These are phyloP conservation scores for Leishmania arabica DNA, from an alignment of 208 protist genomes.

Conservation along the genomic window DNA sequence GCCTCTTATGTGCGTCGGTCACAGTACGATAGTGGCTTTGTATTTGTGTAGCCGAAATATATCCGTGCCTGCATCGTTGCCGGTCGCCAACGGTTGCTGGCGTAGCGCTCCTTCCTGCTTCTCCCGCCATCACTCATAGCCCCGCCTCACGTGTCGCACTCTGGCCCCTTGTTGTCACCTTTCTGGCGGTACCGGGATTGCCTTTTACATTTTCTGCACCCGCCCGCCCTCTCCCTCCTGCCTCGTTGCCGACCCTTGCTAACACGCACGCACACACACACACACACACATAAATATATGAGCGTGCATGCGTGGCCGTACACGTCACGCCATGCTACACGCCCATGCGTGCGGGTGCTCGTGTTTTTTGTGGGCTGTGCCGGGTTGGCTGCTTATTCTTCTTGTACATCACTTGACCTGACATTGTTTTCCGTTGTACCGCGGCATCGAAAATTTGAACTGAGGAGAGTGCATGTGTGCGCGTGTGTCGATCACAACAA, in stretches of 20 bases:
- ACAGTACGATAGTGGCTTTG: conserved; percentile 20
- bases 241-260: neutral
- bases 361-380: neutral
- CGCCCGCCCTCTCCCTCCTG: neutral
- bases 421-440: neutral
- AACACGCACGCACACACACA: neutral
- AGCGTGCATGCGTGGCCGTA: neutral
- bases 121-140: neutral
- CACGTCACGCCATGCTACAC: neutral
- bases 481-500: neutral
- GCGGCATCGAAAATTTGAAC: no score
- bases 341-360: neutral
- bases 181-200: neutral
- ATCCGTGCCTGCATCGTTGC: neutral
- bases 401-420: neutral
- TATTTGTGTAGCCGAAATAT: conserved; percentile 5
- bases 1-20: conserved; percentile 10
- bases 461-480: neutral
- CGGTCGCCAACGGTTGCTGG: neutral
- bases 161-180: neutral
- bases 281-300: neutral
- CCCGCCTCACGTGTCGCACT: neutral
- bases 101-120: neutral
- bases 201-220: neutral
- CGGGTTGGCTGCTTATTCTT: neutral